Evolutionary conservation across 495 filamentous ascomycete species (phyloP).

Genomic region (Talaromyces nanjingensis): DNA sequence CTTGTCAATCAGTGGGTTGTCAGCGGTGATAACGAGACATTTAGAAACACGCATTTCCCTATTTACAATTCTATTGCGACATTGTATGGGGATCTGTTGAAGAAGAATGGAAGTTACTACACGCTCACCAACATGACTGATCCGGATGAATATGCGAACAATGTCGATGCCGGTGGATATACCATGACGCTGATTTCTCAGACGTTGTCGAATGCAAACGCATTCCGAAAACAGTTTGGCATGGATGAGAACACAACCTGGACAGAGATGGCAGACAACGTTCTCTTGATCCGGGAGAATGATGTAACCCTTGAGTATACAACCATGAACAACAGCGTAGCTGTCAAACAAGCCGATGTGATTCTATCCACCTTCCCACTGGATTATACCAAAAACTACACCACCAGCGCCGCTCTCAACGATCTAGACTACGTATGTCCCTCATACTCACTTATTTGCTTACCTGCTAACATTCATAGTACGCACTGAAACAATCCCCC

Average conservation of each 20-base stretch:
- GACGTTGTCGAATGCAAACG: conserved; percentile 49
- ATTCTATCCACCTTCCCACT: conserved; percentile 54
- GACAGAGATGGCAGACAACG: conserved; percentile 44
- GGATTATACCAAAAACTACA: conserved; percentile 49
- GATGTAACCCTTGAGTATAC: conserved; percentile 66
- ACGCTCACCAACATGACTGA: conserved; percentile 67
- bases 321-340: conserved; percentile 54
- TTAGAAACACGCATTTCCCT: conserved; percentile 47
- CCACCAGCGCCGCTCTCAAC: conserved; percentile 36
- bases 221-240: conserved; percentile 50
- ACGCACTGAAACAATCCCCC: conserved; percentile 55
- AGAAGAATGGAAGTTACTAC: conserved; percentile 46
- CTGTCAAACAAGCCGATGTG: conserved; percentile 61
- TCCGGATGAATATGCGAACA: conserved; percentile 72
- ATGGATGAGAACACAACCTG: conserved; percentile 44
- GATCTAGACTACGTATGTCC: conserved; percentile 50
- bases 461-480: conserved; percentile 22
- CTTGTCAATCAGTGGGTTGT: conserved; percentile 54
- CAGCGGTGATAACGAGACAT: conserved; percentile 50
- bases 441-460: conserved; percentile 3
- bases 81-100: conserved; percentile 48
- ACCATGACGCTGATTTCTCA: conserved; percentile 61
- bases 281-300: conserved; percentile 47
- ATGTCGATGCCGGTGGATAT: conserved; percentile 63
- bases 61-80: conserved; percentile 53